phyloP scores from a whole-genome alignment of 805 yeast genomes.

The Starmerella davenportii region DNA sequence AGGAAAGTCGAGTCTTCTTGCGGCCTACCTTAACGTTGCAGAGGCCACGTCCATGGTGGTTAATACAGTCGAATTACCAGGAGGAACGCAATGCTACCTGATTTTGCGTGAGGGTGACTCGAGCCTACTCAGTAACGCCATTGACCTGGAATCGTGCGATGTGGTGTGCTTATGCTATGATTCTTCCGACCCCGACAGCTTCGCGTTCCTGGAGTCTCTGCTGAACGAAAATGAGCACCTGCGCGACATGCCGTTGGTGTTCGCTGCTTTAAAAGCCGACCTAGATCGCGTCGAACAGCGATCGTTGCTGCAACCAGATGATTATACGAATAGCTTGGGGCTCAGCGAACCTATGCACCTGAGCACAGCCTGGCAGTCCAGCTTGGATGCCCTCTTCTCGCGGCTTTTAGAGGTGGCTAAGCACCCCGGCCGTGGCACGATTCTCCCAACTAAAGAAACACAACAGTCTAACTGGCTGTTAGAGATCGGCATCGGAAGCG shows the following conservation, averaged over 20 bases:
- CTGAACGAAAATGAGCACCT: constrained; percentile 39
- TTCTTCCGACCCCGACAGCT: constrained; percentile 89
- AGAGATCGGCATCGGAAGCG: not conserved
- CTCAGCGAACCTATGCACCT: constrained; percentile 78
- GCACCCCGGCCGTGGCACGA: constrained; percentile 55
- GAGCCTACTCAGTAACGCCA: constrained; percentile 55
- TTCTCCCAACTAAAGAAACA: constrained; percentile 33
- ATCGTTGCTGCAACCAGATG: constrained; percentile 71
- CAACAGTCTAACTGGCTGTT: not conserved
- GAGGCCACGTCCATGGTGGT: constrained; percentile 68
- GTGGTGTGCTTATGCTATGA: constrained; percentile 81
- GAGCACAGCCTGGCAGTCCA: constrained; percentile 76
- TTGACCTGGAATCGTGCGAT: constrained; percentile 67
- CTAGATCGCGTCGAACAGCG: constrained; percentile 90
- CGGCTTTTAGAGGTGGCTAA: constrained; percentile 81
- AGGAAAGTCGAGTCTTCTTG: constrained; percentile 74
- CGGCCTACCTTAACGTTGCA: constrained; percentile 55
- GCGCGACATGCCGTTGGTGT: constrained; percentile 59
- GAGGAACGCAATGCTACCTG: constrained; percentile 88
- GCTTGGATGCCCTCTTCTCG: constrained; percentile 65
- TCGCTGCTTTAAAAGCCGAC: constrained; percentile 89
- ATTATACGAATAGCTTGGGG: constrained; percentile 45
- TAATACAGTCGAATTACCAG: constrained; percentile 79
- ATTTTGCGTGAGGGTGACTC: constrained; percentile 85
- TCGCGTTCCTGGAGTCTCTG: constrained; percentile 52